Conservation (phyloP, 805 yeast genomes). For the Dipodascus geniculatus region DNA sequence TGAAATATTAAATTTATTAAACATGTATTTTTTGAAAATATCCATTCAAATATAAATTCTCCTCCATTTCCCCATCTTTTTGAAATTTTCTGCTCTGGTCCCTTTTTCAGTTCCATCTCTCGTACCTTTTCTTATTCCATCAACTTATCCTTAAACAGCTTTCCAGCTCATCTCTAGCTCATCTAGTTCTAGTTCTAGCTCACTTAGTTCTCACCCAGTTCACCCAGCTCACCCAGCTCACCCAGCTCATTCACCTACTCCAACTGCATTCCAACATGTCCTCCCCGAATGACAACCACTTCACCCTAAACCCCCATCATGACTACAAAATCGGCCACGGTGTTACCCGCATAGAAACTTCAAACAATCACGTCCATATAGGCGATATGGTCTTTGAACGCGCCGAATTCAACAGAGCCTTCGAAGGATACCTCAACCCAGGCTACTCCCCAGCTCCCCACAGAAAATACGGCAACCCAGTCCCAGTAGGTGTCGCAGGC, state of each 20-base stretch:
- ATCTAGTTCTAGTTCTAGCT: no score
- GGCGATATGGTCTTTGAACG: slow-evolving; percentile 35
- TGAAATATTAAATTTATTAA: no score
- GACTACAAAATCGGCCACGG: neutral
- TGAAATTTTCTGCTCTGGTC: no score
- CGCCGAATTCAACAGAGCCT: slow-evolving; percentile 47
- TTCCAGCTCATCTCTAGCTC: no score
- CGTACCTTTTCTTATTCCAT: no score
- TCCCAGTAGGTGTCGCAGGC: slow-evolving; percentile 48
- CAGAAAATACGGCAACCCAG: slow-evolving; percentile 50
- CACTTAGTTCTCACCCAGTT: no score
- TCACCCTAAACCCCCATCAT: neutral
- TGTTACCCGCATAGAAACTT: neutral
- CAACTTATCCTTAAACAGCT: no score
- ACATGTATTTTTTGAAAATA: no score
- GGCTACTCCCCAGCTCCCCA: slow-evolving; percentile 32
- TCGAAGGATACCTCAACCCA: slow-evolving; percentile 48
- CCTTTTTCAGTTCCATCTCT: no score
- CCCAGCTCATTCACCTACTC: neutral
- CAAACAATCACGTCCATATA: slow-evolving; percentile 21
- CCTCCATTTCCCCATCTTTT: no score
- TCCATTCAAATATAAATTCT: no score
- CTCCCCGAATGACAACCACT: neutral
- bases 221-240: no score
- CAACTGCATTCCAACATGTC: neutral